Conservation (phyloP, 176 grass and related monocot genomes). For the bread wheat (Triticum aestivum) region IWGSC_CS_RefSeq_v2.1 NC_057798.1:574616715-574617214, state of each 20-base stretch:
- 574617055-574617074: background rate
- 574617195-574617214: background rate
- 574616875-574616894: constrained; percentile 73
- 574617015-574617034: constrained; percentile 58
- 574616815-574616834: constrained; percentile 35
- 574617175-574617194: background rate
- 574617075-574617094: background rate
- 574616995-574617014: constrained; percentile 87
- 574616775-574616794: background rate
- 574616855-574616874: constrained; percentile 74
- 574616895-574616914: constrained; percentile 97
- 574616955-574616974: constrained; percentile 89
- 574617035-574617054: background rate
- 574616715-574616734: background rate
- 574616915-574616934: constrained; percentile 98
- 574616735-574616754: background rate
- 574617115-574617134: background rate
- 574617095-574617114: background rate
- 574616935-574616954: constrained; percentile 98
- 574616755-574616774: background rate
- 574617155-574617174: background rate
- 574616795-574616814: constrained; percentile 30
- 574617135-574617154: background rate
- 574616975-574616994: constrained; percentile 87
- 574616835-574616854: constrained; percentile 95